These are phyloP conservation scores for Apiotrichum brassicae DNA, from an alignment of 1,284 basidiomycete genomes.

Conservation along the genomic window DNA sequence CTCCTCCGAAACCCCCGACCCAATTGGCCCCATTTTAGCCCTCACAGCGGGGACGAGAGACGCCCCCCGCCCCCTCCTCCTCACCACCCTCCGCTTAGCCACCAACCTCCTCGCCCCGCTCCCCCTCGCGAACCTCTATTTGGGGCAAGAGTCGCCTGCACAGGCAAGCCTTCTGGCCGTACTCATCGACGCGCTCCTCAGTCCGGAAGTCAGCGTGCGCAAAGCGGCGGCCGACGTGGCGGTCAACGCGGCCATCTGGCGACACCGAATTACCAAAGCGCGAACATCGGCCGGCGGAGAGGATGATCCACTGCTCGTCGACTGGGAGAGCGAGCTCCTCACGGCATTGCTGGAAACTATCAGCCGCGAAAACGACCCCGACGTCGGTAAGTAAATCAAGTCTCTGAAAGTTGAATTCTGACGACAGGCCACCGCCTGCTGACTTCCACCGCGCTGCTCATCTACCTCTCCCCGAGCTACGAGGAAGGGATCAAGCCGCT, in stretches of 20 bases:
- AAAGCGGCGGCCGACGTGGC: slow-evolving; percentile 72
- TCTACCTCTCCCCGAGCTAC: slow-evolving; percentile 56
- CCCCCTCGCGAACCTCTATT: slow-evolving; percentile 53
- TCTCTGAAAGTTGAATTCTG: neutral
- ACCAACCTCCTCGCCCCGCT: slow-evolving; percentile 63
- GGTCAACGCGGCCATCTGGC: slow-evolving; percentile 63
- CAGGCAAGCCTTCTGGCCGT: slow-evolving; percentile 49
- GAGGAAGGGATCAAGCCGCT: slow-evolving; percentile 59
- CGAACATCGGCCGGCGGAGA: slow-evolving; percentile 25
- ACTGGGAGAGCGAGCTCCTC: slow-evolving; percentile 76
- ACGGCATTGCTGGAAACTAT: slow-evolving; percentile 72
- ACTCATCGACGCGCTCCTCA: slow-evolving; percentile 62
- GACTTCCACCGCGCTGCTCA: slow-evolving; percentile 64
- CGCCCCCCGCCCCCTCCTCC: slow-evolving; percentile 50
- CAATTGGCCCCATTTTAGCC: slow-evolving; percentile 51
- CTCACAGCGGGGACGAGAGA: slow-evolving; percentile 23
- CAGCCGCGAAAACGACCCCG: slow-evolving; percentile 63
- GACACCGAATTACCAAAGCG: slow-evolving; percentile 55
- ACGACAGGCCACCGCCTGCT: slow-evolving; percentile 67
- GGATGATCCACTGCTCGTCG: slow-evolving; percentile 54
- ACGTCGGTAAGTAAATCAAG: slow-evolving; percentile 58
- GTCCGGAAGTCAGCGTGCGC: slow-evolving; percentile 61
- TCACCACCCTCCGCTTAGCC: slow-evolving; percentile 67
- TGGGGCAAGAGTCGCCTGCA: slow-evolving; percentile 40
- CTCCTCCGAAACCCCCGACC: slow-evolving; percentile 55